Conservation (phyloP, 768 basidiomycete species). For the Termitomyces sp. region DNA sequence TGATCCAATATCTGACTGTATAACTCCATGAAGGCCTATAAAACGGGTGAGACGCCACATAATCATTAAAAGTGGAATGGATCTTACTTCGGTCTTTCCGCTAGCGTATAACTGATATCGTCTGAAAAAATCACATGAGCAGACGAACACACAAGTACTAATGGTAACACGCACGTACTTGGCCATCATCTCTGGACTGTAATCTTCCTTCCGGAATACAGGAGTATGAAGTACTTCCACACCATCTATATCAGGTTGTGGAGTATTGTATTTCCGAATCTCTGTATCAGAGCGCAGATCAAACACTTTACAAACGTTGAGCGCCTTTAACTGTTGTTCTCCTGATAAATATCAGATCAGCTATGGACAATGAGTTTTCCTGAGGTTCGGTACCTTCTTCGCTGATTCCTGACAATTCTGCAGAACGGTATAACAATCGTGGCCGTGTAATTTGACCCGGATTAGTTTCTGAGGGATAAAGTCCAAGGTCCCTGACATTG, state of each 20-base stretch:
- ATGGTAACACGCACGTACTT: constrained; percentile 54
- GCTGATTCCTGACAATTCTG: constrained; percentile 67
- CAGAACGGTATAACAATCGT: constrained; percentile 57
- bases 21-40: constrained; percentile 71
- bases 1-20: constrained; percentile 80
- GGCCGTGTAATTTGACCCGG: constrained; percentile 52
- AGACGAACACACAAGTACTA: constrained; percentile 12
- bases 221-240: constrained; percentile 57
- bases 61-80: neutral
- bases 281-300: constrained; percentile 80
- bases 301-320: constrained; percentile 65
- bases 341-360: constrained; percentile 32
- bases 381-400: constrained; percentile 47
- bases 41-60: neutral
- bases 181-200: constrained; percentile 80
- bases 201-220: constrained; percentile 69
- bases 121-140: constrained; percentile 31
- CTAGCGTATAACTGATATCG: constrained; percentile 72
- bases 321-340: constrained; percentile 44
- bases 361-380: neutral
- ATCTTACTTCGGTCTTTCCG: constrained; percentile 66
- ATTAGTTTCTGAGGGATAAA: constrained; percentile 41
- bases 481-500: constrained; percentile 71
- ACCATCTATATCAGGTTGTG: constrained; percentile 58
- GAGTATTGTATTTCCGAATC: constrained; percentile 65